Evolutionary conservation across 495 filamentous ascomycete species (phyloP), one percentile per base, ranked within the genome.

Genomic region (Immersiella caudata): DNA sequence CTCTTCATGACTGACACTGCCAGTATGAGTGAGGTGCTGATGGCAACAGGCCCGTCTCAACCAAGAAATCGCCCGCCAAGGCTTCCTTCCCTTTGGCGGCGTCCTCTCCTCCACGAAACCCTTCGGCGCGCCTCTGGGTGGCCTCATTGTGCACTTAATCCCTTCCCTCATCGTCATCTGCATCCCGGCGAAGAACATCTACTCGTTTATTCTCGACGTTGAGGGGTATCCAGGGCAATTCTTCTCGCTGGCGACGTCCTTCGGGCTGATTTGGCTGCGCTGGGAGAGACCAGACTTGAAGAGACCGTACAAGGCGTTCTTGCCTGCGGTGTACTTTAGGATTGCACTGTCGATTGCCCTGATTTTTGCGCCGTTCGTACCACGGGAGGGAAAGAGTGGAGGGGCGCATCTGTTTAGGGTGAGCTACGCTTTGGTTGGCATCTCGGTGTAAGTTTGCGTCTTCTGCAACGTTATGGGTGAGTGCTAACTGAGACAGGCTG

Each of bases 141-240:
- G 87, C 0, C 78, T 93, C 0, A 82, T 91, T 7, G 84, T 90
- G 0, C 89, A 91, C 68, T 91, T 85, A 70, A 79, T 91, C 22
- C 89, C 89, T 0, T 91, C 88, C 0, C 59, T 90, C 0, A 76
- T 90, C 1, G 88, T 92, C 12, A 90, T 91, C 26, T 71, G 80
- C 4, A 80, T 92, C 1, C 89, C 88, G 0, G 87, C 89, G 2
- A 79, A 82, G n/a, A 84, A 89, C 56, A 86, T 89, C 6, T 93
- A 91, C 73, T 88, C 86, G 57, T 92, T 93, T 68, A 91, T 93
- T 65, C 79, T 91, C 11, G 87, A 91, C 46, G 87, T 91, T 1
- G 89, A 91, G 70, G 89, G 85, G 3, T 93, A 93, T 69, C 87
- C 90, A 0, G 85, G 79, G 0, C 86, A 89, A 62, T 79, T 91